These are phyloP conservation scores for Chaetoceros muelleri DNA, from an alignment of 108 stramenopile genomes.

Conservation along the genomic window DNA sequence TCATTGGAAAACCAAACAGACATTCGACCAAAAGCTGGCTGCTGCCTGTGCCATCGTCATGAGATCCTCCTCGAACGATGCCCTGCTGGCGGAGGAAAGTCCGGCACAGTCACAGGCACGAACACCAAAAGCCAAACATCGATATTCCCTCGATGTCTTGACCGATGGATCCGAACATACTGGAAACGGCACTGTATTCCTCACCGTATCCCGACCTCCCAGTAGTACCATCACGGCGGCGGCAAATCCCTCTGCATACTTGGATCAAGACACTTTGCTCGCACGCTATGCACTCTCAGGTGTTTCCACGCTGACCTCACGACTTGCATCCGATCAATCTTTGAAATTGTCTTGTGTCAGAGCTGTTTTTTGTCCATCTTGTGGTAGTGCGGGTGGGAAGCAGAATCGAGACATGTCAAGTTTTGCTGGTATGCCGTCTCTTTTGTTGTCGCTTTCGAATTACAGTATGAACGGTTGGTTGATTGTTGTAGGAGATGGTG, in stretches of 20 bases:
- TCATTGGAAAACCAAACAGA: too few species aligned
- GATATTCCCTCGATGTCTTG: too few species aligned
- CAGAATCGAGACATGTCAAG: too few species aligned
- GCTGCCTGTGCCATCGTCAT: too few species aligned
- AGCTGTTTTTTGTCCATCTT: conserved; percentile 24
- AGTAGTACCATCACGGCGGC: neutral
- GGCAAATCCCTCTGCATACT: neutral
- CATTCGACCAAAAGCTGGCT: too few species aligned
- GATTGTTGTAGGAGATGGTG: conserved; percentile 11
- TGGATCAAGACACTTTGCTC: conserved; percentile 15
- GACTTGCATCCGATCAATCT: conserved; percentile 60
- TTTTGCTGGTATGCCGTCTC: conserved; percentile 27
- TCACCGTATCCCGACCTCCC: conserved; percentile 30
- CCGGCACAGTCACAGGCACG: too few species aligned
- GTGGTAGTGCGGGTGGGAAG: conserved; percentile 17
- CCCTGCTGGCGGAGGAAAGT: too few species aligned
- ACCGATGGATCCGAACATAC: conserved; percentile 51
- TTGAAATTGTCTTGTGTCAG: conserved; percentile 33
- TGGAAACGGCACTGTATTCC: conserved; percentile 50
- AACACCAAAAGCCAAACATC: too few species aligned
- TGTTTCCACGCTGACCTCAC: conserved; percentile 40
- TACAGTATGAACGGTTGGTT: conserved; percentile 32
- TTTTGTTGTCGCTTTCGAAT: conserved; percentile 37
- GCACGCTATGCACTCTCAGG: conserved; percentile 58
- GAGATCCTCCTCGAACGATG: too few species aligned